These are phyloP conservation scores for Psilocybe subaeruginosa DNA, from an alignment of 768 basidiomycete genomes.

Conservation along the genomic window DNA sequence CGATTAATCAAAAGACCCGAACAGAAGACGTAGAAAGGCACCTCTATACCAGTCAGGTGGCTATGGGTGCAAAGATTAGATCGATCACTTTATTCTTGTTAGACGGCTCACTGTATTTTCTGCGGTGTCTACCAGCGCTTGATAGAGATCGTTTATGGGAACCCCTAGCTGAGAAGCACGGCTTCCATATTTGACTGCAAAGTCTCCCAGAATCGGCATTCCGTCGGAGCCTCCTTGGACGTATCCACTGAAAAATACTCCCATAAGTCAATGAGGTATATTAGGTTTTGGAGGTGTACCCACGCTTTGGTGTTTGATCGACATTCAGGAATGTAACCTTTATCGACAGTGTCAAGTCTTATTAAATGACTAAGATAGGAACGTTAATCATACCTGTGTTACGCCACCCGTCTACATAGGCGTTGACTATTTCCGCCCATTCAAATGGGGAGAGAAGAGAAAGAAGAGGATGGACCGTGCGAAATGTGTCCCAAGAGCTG, in stretches of 20 bases:
- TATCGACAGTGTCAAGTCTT: background rate
- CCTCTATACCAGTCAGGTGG: slow-evolving; percentile 54
- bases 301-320: slow-evolving; percentile 52
- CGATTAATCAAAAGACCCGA: background rate
- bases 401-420: slow-evolving; percentile 55
- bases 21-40: slow-evolving; percentile 12
- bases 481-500: slow-evolving; percentile 59
- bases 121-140: slow-evolving; percentile 52
- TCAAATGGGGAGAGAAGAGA: slow-evolving; percentile 46
- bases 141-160: slow-evolving; percentile 47
- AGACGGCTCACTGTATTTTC: slow-evolving; percentile 46
- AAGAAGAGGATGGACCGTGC: slow-evolving; percentile 53
- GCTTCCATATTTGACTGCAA: slow-evolving; percentile 47
- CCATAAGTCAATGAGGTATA: background rate
- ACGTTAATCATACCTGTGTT: slow-evolving; percentile 35
- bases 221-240: slow-evolving; percentile 54
- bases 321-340: slow-evolving; percentile 54
- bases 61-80: slow-evolving; percentile 22
- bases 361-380: background rate
- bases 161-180: slow-evolving; percentile 42
- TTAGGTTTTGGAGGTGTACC: slow-evolving; percentile 9
- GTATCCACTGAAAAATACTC: slow-evolving; percentile 38
- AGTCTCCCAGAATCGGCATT: slow-evolving; percentile 57
- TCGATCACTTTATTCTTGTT: background rate
- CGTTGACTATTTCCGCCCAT: slow-evolving; percentile 50